phyloP scores from a whole-genome alignment of 495 filamentous ascomycete genomes.

The Aspergillus kassunensis region DNA sequence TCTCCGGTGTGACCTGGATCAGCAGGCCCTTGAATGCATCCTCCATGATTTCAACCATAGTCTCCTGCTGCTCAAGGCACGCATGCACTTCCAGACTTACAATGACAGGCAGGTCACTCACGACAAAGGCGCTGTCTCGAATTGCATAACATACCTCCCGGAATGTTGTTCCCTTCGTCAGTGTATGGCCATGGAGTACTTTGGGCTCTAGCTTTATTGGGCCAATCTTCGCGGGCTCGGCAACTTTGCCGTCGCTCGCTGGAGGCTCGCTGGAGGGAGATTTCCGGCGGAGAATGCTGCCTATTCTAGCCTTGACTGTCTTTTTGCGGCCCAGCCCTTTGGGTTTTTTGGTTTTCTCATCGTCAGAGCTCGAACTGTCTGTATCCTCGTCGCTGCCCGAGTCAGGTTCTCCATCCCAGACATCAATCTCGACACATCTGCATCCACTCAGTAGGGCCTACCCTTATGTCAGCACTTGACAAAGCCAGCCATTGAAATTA shows the following conservation, averaged over 20 bases:
- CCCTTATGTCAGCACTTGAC: background rate
- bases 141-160: conserved; percentile 79
- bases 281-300: conserved; percentile 23
- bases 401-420: conserved; percentile 76
- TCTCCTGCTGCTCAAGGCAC: conserved; percentile 69
- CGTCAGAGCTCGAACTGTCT: conserved; percentile 24
- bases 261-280: conserved; percentile 2
- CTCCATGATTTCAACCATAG: conserved; percentile 86
- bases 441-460: conserved; percentile 75
- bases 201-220: conserved; percentile 58
- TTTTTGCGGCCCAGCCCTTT: conserved; percentile 21
- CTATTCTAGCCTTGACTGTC: conserved; percentile 24
- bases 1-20: conserved; percentile 52
- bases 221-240: conserved; percentile 21
- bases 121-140: conserved; percentile 70
- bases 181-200: conserved; percentile 84
- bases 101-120: conserved; percentile 74
- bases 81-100: conserved; percentile 90
- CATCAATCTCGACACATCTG: conserved; percentile 91
- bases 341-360: conserved; percentile 17
- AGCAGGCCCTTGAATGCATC: conserved; percentile 70
- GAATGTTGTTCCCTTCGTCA: conserved; percentile 84
- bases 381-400: conserved; percentile 29
- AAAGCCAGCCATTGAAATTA: too few species aligned
- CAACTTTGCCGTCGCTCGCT: conserved; percentile 15